Evolutionary conservation across 306 rosid genomes (phyloP).

Genomic region (Cicer arietinum): DNA sequence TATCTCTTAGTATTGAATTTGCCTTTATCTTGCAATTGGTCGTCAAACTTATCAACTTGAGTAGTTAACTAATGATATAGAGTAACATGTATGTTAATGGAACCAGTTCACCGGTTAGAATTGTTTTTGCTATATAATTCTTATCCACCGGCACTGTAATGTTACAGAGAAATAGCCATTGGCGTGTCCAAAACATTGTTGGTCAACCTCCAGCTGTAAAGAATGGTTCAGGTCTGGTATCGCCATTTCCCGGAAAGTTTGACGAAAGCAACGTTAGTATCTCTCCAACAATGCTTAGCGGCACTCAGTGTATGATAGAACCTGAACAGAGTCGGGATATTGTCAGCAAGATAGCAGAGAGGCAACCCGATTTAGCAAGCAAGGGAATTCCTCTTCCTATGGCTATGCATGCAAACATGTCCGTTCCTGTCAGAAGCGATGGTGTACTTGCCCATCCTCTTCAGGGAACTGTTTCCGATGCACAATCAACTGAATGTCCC

Average conservation of each 20-base stretch:
- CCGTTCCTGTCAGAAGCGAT: constrained; percentile 70
- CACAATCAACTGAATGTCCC: constrained; percentile 70
- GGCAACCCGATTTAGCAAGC: constrained; percentile 67
- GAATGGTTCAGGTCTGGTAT: constrained; percentile 67
- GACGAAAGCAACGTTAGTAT: constrained; percentile 74
- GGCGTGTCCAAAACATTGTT: constrained; percentile 84
- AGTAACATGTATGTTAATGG: constrained; percentile 15
- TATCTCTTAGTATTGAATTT: too few relatives aligned
- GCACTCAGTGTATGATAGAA: constrained; percentile 63
- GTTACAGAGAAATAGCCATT: constrained; percentile 93
- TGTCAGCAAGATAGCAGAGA: constrained; percentile 57
- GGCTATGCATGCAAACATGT: constrained; percentile 59
- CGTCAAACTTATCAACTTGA: constrained; percentile 30
- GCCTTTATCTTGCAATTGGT: not conserved
- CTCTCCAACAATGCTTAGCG: constrained; percentile 63
- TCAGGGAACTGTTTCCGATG: constrained; percentile 67
- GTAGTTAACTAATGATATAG: constrained; percentile 29
- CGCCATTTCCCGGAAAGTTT: constrained; percentile 75
- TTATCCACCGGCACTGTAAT: constrained; percentile 32
- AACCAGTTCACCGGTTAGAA: constrained; percentile 25
- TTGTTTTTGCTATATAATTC: constrained; percentile 34
- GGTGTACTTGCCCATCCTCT: constrained; percentile 71
- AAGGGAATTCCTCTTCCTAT: constrained; percentile 64
- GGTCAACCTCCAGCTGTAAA: constrained; percentile 72
- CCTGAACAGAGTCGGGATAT: constrained; percentile 66